Conservation (phyloP, 192 early-diverging fungal genomes). For the Oehlia diaphana region DNA sequence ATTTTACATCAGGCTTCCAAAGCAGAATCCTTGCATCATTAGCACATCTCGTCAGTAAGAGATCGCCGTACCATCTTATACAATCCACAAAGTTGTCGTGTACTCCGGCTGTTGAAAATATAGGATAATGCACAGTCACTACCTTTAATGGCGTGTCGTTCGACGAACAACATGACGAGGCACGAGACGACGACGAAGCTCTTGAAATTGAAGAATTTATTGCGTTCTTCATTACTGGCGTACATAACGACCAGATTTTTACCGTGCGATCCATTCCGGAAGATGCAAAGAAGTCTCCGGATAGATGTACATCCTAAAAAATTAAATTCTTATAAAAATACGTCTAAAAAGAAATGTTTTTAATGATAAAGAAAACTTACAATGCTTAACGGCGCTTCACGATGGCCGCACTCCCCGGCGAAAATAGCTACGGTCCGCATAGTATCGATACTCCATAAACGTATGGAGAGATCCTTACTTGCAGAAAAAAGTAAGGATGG, state of each 20-base stretch:
- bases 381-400: constrained; percentile 23
- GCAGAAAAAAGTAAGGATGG: constrained; percentile 18
- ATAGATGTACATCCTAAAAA: constrained; percentile 24
- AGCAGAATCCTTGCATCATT: constrained; percentile 7
- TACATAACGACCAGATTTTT: constrained; percentile 29
- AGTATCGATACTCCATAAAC: constrained; percentile 16
- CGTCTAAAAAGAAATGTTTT: too few species aligned
- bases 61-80: constrained; percentile 28
- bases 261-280: constrained; percentile 24
- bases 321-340: background rate
- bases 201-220: background rate
- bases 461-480: constrained; percentile 27
- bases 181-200: too few species aligned
- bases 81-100: constrained; percentile 26
- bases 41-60: constrained; percentile 24
- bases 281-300: constrained; percentile 22
- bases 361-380: background rate
- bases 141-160: background rate
- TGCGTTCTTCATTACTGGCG: background rate
- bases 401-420: constrained; percentile 26
- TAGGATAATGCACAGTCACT: constrained; percentile 20
- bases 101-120: constrained; percentile 17
- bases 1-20: constrained; percentile 23
- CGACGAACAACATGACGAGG: background rate
- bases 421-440: background rate